Evolutionary conservation across 257 asterid genomes (phyloP).

Genomic region (Mentha longifolia): DNA sequence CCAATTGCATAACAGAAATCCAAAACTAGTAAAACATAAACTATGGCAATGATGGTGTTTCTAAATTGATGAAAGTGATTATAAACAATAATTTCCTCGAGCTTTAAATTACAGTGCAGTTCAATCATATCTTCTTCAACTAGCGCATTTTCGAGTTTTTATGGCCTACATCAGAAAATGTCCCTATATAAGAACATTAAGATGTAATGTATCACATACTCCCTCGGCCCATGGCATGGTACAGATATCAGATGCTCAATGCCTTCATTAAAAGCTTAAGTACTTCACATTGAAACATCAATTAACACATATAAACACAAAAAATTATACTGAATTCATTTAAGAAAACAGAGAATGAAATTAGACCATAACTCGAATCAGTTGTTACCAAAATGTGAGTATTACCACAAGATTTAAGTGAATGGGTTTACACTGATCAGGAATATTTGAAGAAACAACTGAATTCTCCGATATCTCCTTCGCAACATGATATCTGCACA

Average conservation of each 20-base stretch:
- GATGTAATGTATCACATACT: background rate
- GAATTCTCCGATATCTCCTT: slow-evolving; percentile 59
- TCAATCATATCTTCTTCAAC: background rate
- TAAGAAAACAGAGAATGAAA: slow-evolving; percentile 5
- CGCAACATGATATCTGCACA: slow-evolving; percentile 65
- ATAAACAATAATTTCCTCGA: background rate
- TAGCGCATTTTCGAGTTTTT: background rate
- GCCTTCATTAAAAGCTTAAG: slow-evolving; percentile 21
- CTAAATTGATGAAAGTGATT: background rate
- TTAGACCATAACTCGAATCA: slow-evolving; percentile 9
- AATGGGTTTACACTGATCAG: slow-evolving; percentile 74
- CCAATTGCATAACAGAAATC: background rate
- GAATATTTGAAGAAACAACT: slow-evolving; percentile 55
- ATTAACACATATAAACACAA: slow-evolving; percentile 7
- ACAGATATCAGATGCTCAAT: slow-evolving; percentile 2
- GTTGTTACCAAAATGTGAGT: slow-evolving; percentile 18
- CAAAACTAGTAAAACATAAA: background rate
- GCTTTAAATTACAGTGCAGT: background rate
- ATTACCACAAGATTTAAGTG: slow-evolving; percentile 95
- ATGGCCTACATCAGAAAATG: background rate
- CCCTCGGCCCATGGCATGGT: slow-evolving; percentile 13
- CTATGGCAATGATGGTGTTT: background rate
- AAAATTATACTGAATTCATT: slow-evolving; percentile 13
- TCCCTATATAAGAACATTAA: background rate
- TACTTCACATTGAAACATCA: slow-evolving; percentile 13